Evolutionary conservation across 31 red algal genomes (phyloP), one percentile per base, ranked within the genome.

Genomic region (Asparagopsis taxiformis): DNA sequence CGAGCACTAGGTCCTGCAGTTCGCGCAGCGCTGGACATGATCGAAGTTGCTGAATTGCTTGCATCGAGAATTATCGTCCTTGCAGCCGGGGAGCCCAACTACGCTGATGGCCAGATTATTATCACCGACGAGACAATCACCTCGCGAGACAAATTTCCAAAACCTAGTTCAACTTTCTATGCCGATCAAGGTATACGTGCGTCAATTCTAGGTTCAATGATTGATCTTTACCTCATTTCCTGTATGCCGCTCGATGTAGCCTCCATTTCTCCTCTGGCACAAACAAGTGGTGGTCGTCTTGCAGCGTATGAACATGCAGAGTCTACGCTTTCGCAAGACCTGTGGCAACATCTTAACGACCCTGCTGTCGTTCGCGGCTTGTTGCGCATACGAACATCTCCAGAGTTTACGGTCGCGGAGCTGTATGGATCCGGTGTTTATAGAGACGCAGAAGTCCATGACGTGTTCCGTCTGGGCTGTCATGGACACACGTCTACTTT

Each of bases 311-410:
- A 61, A 39, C 35, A 34, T 23, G 66, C 35, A 1, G 68, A 71
- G 37, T 31, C 51, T 10, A 64, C 21, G 30, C 31, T 85, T 23
- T 23, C 69, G 2, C 43, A 74, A 20, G 80, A 85, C 59, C 61
- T 85, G 10, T 85, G 80, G 80, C 58, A 85, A 70, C 80, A 85
- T 57, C 60, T 85, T n/a, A 85, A 85, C 52, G 80, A 85, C 31
- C 69, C 80, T 0, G 69, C 80, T 65, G 80, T 85, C 9, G 62
- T 85, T 32, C 57, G 80, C 53, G 80, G 80, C 0, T 37, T 85
- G 21, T 21, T 85, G 43, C 69, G 80, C 21, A 10, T 85, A 10
- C 49, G 80, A 22, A 70, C 53, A 5, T 74, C 57, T 21, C 17
- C 68, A 6, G 34, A 51, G 29, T 57, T 74, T 4, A 11, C 32